Percentiles rank a stretch among this genome's conserved stretches.
Evolutionary conservation across 495 filamentous ascomycete genomes (phyloP).

Genomic region (Aspergillus cavernicola): DNA sequence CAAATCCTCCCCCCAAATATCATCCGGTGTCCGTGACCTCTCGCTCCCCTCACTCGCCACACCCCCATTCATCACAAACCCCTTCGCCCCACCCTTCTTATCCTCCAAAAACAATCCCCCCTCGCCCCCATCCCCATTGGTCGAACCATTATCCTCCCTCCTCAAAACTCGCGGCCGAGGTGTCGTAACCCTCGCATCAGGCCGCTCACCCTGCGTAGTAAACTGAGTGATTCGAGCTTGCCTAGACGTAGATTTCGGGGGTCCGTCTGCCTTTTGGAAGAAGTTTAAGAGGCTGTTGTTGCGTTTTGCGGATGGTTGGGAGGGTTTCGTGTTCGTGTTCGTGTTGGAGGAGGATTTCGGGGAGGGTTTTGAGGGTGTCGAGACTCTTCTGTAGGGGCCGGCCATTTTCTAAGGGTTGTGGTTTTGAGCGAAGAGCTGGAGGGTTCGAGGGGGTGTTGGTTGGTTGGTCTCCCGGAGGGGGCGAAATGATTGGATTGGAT

Average conservation of each 20-base stretch:
- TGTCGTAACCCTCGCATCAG: conserved; percentile 12
- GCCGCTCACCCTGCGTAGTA: conserved; percentile 22
- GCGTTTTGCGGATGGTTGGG: conserved; percentile 35
- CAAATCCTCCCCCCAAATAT: conserved; percentile 32
- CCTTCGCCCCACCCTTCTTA: conserved; percentile 23
- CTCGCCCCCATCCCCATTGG: conserved; percentile 25
- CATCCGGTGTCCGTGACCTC: conserved; percentile 31
- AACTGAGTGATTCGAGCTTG: conserved; percentile 44
- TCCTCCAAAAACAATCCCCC: conserved; percentile 44
- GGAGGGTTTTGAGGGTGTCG: conserved; percentile 34
- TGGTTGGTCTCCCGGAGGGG: background rate
- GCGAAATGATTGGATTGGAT: background rate
- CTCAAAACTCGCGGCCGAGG: conserved; percentile 19
- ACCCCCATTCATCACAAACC: background rate
- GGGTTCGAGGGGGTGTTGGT: background rate
- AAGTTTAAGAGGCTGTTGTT: conserved; percentile 79
- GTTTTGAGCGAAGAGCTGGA: background rate
- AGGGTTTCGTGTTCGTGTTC: background rate
- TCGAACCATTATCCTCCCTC: conserved; percentile 8
- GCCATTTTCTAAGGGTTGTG: conserved; percentile 7
- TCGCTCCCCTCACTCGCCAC: background rate
- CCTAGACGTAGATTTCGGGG: conserved; percentile 31
- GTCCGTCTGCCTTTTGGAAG: conserved; percentile 68
- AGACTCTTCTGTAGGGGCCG: conserved; percentile 13
- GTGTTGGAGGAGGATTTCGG: background rate